Percentiles rank a stretch among this genome's conserved stretches.
These are phyloP conservation scores for Trypanosoma platydactyli DNA, from an alignment of 208 protist genomes.

Conservation along the genomic window DNA sequence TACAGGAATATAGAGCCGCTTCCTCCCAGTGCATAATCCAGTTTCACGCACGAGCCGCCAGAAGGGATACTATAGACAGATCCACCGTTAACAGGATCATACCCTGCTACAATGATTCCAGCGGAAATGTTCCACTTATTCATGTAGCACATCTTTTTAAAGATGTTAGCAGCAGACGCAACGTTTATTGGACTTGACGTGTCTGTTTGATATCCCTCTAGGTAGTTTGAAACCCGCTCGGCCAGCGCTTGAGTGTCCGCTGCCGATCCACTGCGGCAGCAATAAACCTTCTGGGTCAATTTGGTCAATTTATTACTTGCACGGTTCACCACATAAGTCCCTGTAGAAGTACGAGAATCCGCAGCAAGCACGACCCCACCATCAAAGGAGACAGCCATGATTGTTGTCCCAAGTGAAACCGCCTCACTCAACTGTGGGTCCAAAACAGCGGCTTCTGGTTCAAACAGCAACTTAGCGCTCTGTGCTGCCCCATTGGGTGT, in stretches of 20 bases:
- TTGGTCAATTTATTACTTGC: conserved; percentile 98
- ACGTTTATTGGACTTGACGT: conserved; percentile 89
- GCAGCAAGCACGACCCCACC: conserved; percentile 97
- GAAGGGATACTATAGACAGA: conserved; percentile 97
- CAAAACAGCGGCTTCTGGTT: conserved; percentile 68
- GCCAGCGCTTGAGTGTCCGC: conserved; percentile 98
- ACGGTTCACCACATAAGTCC: conserved; percentile 97
- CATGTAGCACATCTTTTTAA: conserved; percentile 96
- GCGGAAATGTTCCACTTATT: conserved; percentile 97
- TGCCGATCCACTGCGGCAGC: conserved; percentile 97
- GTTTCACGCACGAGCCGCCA: conserved; percentile 92
- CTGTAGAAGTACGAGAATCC: conserved; percentile 97
- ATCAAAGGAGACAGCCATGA: conserved; percentile 97
- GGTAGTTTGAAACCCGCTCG: conserved; percentile 92
- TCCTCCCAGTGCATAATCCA: conserved; percentile 95
- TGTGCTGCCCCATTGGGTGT: conserved; percentile 71
- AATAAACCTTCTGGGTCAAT: conserved; percentile 96
- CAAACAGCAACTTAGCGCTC: conserved; percentile 61
- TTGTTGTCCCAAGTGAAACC: conserved; percentile 95
- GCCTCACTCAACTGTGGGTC: conserved; percentile 85
- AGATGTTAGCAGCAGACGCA: conserved; percentile 94
- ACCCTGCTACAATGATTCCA: conserved; percentile 98
- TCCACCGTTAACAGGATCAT: conserved; percentile 96
- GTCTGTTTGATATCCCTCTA: conserved; percentile 92
- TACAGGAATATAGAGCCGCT: conserved; percentile 99